These are phyloP conservation scores for Oxytropis ochrocephala DNA, from an alignment of 306 rosid genomes.

Conservation along the genomic window DNA sequence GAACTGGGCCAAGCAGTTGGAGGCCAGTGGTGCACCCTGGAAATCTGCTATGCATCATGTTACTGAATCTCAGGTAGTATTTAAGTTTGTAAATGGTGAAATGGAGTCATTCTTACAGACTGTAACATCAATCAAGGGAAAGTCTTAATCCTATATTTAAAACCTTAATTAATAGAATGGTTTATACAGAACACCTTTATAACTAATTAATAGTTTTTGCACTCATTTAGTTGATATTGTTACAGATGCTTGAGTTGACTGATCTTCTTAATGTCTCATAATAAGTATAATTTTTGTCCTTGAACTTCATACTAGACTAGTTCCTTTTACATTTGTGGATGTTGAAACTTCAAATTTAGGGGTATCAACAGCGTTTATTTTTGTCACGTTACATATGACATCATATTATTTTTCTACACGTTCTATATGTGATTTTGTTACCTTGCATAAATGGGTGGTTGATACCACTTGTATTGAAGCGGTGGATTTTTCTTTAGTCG, in stretches of 20 bases:
- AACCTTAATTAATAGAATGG: slow-evolving; percentile 5
- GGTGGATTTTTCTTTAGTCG: neutral
- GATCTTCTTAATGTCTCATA: slow-evolving; percentile 9
- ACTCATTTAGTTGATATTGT: slow-evolving; percentile 10
- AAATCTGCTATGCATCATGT: slow-evolving; percentile 83
- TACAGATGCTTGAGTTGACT: slow-evolving; percentile 1
- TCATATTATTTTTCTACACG: neutral
- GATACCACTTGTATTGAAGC: slow-evolving; percentile 7
- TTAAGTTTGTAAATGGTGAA: slow-evolving; percentile 27
- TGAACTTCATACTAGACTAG: slow-evolving; percentile 1
- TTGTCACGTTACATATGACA: neutral
- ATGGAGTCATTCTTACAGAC: neutral
- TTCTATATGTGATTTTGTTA: slow-evolving; percentile 3
- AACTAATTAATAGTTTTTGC: neutral
- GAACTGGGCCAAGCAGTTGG: slow-evolving; percentile 96
- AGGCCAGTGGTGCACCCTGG: slow-evolving; percentile 74
- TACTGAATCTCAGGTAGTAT: slow-evolving; percentile 86
- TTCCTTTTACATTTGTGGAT: slow-evolving; percentile 8
- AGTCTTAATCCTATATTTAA: slow-evolving; percentile 5
- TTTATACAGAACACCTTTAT: neutral
- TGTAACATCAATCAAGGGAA: neutral
- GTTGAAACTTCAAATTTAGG: neutral
- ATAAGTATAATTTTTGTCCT: neutral
- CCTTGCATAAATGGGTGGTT: neutral
- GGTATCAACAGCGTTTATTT: neutral